Evolutionary conservation across 306 rosid genomes (phyloP), one percentile per base, ranked within the genome.

Genomic region (Echinosophora koreensis): DNA sequence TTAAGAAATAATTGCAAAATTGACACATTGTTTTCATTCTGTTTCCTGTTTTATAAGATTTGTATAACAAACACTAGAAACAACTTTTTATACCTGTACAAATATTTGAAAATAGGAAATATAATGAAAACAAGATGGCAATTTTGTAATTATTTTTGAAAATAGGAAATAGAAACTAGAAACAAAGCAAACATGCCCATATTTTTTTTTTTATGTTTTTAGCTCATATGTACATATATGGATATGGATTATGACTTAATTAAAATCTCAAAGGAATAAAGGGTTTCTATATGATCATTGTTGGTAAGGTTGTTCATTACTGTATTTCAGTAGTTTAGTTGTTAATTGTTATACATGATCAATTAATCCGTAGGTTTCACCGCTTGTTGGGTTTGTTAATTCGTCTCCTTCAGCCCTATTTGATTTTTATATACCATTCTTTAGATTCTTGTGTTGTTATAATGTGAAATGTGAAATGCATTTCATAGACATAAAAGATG

Each of bases 281-380:
- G 37, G 71, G 49, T 47, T 59, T 30, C 11, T 65, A 3, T 30
- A 2, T 47, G 27, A 2, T 35, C 13, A 49, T 47, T 69, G 65
- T 50, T 69, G 5, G 7, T 38, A 64, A 63, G 56, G 44, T 51
- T 71, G 51, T 71, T 2, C 59, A 38, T 51, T 14, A 4, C 55
- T 50, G 55, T 38, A 13, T 62, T 34, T 32, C 7, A 4, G 34
- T 66, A 18, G 44, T 75, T 14, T 63, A n/a, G 18, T 17, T 64
- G n/a, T 13, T 71, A 22, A n/a, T n/a, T n/a, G n/a, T 22, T 0
- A 6, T 61, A 5, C 5, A 62, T 38, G 13, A 56, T 37, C 13
- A 1, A 47, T 50, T 14, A 30, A 10, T 49, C 58, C 37, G 28
- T 73, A 37, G 55, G 63, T 56, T 5, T 66, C 44, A 37, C 12